Base-by-base conservation (phyloP, 306 rosid genomes). In the Dryas alaskensis region DNA sequence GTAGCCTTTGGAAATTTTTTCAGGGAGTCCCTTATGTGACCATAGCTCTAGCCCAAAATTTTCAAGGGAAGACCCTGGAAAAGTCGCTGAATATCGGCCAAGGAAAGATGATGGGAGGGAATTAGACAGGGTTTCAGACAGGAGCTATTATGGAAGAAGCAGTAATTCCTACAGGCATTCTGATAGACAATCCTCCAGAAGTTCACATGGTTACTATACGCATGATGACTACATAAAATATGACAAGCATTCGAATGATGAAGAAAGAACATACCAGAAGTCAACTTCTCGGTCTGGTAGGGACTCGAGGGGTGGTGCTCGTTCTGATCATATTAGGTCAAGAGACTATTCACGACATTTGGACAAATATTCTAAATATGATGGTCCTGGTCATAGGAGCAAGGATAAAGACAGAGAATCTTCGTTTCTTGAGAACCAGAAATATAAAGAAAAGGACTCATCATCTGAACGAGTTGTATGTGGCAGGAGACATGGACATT, bases 1-100 rank as follows among this genome's bases (percentile, higher is more conserved):
- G n/a, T 31, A 69, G 67, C 45, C 53, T 65, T 74, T 72, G 27
- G 14, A 13, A 43, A 17, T 40, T 17, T 81, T 60, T 68, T 81
- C 87, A 92, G 98, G 84, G 67, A 88, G 87, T 85, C 97, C 92
- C n/a, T n/a, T 67, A 78, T 82, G 13, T 17, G 87, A 85, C 42
- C 73, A 16, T 50, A 80, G 81, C 79, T 69, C 80, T 45, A 86
- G 92, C 76, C 97, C 94, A 69, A 82, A 85, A 73, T 52, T 75
- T 47, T 60, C 37, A 19, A 82, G 48, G 73, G 90, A 79, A 54
- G 90, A 82, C 67, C 77, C 84, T 51, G 72, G 69, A 60, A 83
- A 78, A 81, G 81, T 73, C 60, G 62, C 84, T 78, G 90, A 83
- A 65, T 70, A 76, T 73, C 87, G 67, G 65, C 72, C 83, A 60